These are phyloP conservation scores for Scedosporium dehoogii DNA, from an alignment of 2,329 filamentous ascomycete species.

Conservation along the genomic window DNA sequence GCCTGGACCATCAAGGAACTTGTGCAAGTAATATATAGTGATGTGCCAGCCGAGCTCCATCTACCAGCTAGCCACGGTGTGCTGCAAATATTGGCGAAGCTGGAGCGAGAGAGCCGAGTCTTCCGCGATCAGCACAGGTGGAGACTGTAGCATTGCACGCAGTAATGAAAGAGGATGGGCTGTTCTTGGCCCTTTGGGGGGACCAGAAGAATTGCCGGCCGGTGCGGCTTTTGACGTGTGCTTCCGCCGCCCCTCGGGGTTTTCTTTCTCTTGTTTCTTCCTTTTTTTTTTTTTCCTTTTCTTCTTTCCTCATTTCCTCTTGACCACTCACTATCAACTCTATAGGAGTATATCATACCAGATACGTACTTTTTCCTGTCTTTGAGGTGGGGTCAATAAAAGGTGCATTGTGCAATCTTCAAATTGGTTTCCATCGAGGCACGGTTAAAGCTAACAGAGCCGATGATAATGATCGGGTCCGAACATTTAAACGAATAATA, in stretches of 20 bases:
- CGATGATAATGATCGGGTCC: too few relatives aligned
- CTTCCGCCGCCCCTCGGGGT: not conserved
- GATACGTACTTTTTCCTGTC: too few relatives aligned
- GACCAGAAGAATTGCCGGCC: not conserved
- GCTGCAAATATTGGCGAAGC: slow-evolving; percentile 68
- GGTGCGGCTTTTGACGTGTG: not conserved
- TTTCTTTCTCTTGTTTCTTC: not conserved
- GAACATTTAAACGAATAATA: too few relatives aligned
- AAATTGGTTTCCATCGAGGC: too few relatives aligned
- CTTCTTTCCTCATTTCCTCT: too few relatives aligned
- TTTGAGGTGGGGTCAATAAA: too few relatives aligned
- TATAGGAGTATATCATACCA: too few relatives aligned
- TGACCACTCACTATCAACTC: too few relatives aligned
- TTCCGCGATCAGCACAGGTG: slow-evolving; percentile 28
- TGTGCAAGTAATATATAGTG: slow-evolving; percentile 78
- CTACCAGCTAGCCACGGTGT: slow-evolving; percentile 67
- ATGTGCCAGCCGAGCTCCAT: slow-evolving; percentile 67
- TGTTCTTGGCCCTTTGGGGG: not conserved
- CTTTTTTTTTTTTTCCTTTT: too few relatives aligned
- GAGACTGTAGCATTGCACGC: slow-evolving; percentile 21
- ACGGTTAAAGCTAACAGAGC: too few relatives aligned
- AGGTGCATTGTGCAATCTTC: too few relatives aligned
- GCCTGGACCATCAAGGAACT: slow-evolving; percentile 67
- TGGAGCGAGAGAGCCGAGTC: slow-evolving; percentile 64
- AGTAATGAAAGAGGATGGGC: not conserved